Base-by-base conservation (phyloP, 2,329 filamentous ascomycete species). In the Scytalidium sp. region DNA sequence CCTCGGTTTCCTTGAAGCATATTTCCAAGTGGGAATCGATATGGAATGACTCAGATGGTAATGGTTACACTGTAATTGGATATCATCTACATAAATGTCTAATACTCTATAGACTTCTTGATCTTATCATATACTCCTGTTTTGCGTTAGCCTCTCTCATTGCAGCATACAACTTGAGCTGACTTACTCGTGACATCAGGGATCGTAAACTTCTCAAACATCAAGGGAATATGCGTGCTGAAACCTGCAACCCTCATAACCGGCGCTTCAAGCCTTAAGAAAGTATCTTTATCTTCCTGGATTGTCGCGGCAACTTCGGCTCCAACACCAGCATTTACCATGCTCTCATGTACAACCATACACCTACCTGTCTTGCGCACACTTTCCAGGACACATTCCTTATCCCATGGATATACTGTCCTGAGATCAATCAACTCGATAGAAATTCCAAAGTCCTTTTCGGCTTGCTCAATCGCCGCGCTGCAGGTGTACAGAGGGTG, bases 331-430 rank as follows among this genome's bases (percentile, higher is more conserved):
- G 84, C 84, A 61, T 88, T 88, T 54, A 85, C 75, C 83, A 88
- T 88, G 51, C 84, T 87, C 64, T 90, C 86, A 62, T 90, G 86
- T 1, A 89, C 86, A 1, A 90, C 80, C 20, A 89, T 73, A 21
- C 83, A 84, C 50, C 84, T 70, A 1, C 86, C 85, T 0, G 86
- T 90, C 68, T 86, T 88, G 56, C 75, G 78, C 2, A 88, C 85
- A 50, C 85, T 88, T 17, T 81, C 73, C 46, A 88, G 65, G 1
- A 89, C 73, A 0, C 81, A 84, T 56, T 79, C 73, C 46, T 84
- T 74, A 62, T 90, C 86, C 85, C 85, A 90, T 0, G 86, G 86
- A 65, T 87, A 88, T 27, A 90, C 78, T 0, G 85, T 88, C 45
- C 85, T 74, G 15, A 90, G 66, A 64, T 90, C 86, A 50, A 90